Evolutionary conservation across 2,329 filamentous ascomycete species (phyloP), one percentile per base, ranked within the genome.

Genomic region (Ustulina deusta): DNA sequence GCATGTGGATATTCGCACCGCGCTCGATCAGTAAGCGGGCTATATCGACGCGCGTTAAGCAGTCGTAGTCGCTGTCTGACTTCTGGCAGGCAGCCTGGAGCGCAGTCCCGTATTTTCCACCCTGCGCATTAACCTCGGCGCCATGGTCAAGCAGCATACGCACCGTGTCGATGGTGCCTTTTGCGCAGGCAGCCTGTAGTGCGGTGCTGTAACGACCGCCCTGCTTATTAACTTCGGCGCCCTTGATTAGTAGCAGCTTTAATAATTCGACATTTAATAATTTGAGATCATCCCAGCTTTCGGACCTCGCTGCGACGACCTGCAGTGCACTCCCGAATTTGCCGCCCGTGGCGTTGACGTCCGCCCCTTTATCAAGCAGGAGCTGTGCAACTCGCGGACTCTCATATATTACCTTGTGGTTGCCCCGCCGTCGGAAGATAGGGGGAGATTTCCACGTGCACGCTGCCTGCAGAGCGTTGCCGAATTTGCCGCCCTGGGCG

Each of bases 171-270:
- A 49, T 27, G 15, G 40, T 27, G 11, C 42, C 20, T 0, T 11
- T 7, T 0, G 1, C 15, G 36, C 25, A 44, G 15, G 58, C 58
- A 52, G 25, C 36, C 11, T 54, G 48, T 17, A 61, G 25, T 10
- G 58, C 58, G 42, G 58, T 61, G 34, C 34, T 22, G 17, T 42
- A 25, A 13, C 4, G 6, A 2, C 58, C 46, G 7, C 32, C 17
- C n/a, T 27, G 32, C 29, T 48, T 7, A 10, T 59, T 25, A 4
- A 59, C 13, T 5, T 59, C n/a, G 3, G 42, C 56, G 11, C 42
- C 56, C 13, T 22, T 59, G 56, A 42, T 49, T 11, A 59, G 15
- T 36, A 59, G 44, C 25, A 59, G 11, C n/a, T 59, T 3, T 29
- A 61, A 3, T 32, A 52, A 15, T 6, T 61, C 20, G 17, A 3